A percentile compares a stretch with the other conserved stretches of the same genome.
Conservation (phyloP, 768 basidiomycete species). For the Hypholoma fasciculare region DNA sequence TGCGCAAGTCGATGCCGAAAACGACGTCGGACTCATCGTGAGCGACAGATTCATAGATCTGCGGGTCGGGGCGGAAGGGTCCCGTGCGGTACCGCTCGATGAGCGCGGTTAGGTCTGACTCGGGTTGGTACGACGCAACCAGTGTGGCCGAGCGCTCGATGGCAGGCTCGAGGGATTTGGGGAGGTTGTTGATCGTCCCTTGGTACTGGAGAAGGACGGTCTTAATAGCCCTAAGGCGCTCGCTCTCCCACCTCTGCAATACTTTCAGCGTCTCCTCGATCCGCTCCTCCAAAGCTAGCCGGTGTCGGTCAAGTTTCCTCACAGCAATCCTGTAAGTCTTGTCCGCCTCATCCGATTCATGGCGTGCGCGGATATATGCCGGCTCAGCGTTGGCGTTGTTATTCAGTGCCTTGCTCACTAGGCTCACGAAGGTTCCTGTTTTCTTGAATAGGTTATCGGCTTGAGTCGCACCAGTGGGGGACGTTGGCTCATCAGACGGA, state of each 20-base stretch:
- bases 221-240: slow-evolving; percentile 82
- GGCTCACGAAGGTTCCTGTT: slow-evolving; percentile 65
- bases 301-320: slow-evolving; percentile 79
- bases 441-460: slow-evolving; percentile 64
- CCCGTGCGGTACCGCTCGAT: slow-evolving; percentile 94
- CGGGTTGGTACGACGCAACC: slow-evolving; percentile 84
- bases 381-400: slow-evolving; percentile 59
- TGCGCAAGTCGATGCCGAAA: slow-evolving; percentile 89
- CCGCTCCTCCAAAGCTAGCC: slow-evolving; percentile 83
- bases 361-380: slow-evolving; percentile 64
- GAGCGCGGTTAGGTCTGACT: slow-evolving; percentile 80
- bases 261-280: slow-evolving; percentile 81
- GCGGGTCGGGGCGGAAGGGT: slow-evolving; percentile 84
- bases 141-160: slow-evolving; percentile 72
- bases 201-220: slow-evolving; percentile 91
- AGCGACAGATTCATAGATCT: slow-evolving; percentile 82
- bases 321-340: slow-evolving; percentile 76
- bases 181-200: slow-evolving; percentile 71
- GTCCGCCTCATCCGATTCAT: slow-evolving; percentile 83
- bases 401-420: slow-evolving; percentile 72
- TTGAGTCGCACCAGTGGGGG: slow-evolving; percentile 24
- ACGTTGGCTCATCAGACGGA: slow-evolving; percentile 19
- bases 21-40: slow-evolving; percentile 85
- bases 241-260: slow-evolving; percentile 84
- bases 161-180: slow-evolving; percentile 63